phyloP scores from a whole-genome alignment of 2,329 filamentous ascomycete genomes.

The Ceratocystis ficicola region DNA sequence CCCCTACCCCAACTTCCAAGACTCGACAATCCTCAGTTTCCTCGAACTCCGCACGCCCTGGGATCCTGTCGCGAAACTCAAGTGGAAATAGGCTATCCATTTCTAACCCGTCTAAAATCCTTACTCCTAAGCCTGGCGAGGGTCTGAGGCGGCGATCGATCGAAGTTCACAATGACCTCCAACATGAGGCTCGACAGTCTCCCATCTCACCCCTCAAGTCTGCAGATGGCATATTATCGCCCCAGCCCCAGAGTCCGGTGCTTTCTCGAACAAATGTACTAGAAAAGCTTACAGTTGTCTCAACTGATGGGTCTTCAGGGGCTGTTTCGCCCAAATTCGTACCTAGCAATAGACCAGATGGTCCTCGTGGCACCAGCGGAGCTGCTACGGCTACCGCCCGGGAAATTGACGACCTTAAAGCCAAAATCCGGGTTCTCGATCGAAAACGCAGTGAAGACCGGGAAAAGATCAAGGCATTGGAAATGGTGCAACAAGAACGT shows the following conservation, averaged over 20 bases:
- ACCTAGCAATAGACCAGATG: constrained; percentile 22
- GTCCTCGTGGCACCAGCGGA: constrained; percentile 31
- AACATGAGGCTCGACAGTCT: constrained; percentile 14
- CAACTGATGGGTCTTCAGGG: constrained; percentile 14
- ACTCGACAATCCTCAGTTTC: constrained; percentile 37
- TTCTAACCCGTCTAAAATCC: constrained; percentile 14
- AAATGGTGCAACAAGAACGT: constrained; percentile 61
- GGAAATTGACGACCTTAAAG: constrained; percentile 77
- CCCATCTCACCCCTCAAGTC: constrained; percentile 38
- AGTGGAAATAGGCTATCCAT: constrained; percentile 27
- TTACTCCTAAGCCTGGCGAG: constrained; percentile 14
- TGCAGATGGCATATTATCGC: constrained; percentile 39
- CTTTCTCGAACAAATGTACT: constrained; percentile 40
- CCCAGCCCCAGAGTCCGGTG: constrained; percentile 40
- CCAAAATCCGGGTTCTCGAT: constrained; percentile 76
- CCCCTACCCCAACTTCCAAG: constrained; percentile 38
- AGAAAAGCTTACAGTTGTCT: constrained; percentile 30
- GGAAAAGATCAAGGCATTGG: constrained; percentile 68
- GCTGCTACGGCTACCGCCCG: constrained; percentile 42
- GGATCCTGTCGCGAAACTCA: constrained; percentile 30
- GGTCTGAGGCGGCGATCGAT: constrained; percentile 34
- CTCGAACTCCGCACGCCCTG: constrained; percentile 30
- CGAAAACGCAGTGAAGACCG: constrained; percentile 76
- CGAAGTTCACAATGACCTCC: constrained; percentile 26
- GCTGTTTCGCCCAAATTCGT: constrained; percentile 27